Percentiles rank a stretch among this genome's conserved stretches.
Evolutionary conservation across 2,329 filamentous ascomycete species (phyloP).

Genomic region (Trichoderma sp.): DNA sequence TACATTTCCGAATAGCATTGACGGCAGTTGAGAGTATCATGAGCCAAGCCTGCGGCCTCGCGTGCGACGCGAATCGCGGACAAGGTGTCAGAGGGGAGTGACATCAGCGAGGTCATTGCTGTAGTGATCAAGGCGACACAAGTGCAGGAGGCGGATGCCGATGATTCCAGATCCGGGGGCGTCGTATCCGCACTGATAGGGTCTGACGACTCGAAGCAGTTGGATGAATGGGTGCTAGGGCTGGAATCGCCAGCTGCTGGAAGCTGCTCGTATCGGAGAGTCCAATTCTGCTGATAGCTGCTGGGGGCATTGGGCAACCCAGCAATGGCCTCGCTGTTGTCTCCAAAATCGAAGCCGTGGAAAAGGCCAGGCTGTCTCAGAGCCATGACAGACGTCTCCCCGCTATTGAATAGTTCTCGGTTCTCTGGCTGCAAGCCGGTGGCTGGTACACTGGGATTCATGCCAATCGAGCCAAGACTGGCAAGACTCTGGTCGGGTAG

Average conservation of each 20-base stretch:
- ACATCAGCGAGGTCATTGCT: conserved; percentile 53
- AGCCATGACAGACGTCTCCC: conserved; percentile 29
- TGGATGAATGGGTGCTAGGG: conserved; percentile 34
- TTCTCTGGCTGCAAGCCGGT: background rate
- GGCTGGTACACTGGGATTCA: conserved; percentile 10
- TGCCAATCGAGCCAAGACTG: conserved; percentile 29
- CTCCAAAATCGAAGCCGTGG: conserved; percentile 41
- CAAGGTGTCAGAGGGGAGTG: conserved; percentile 49
- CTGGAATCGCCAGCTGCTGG: conserved; percentile 31
- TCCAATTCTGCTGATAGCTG: conserved; percentile 36
- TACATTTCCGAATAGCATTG: conserved; percentile 49
- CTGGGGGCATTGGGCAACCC: conserved; percentile 39
- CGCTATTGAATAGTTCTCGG: conserved; percentile 17
- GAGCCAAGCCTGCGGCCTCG: conserved; percentile 51
- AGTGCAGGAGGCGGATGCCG: conserved; percentile 37
- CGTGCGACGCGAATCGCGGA: conserved; percentile 53
- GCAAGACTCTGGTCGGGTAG: conserved; percentile 30
- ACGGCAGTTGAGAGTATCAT: conserved; percentile 55
- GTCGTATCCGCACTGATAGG: background rate
- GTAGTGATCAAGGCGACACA: conserved; percentile 55
- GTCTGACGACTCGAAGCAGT: conserved; percentile 13
- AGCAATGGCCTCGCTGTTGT: conserved; percentile 33
- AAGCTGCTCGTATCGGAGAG: conserved; percentile 31
- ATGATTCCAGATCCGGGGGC: background rate
- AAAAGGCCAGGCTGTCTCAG: conserved; percentile 37